Evolutionary conservation across 768 basidiomycete genomes (phyloP), one percentile per base, ranked within the genome.

Genomic region (Grammothele lineata): DNA sequence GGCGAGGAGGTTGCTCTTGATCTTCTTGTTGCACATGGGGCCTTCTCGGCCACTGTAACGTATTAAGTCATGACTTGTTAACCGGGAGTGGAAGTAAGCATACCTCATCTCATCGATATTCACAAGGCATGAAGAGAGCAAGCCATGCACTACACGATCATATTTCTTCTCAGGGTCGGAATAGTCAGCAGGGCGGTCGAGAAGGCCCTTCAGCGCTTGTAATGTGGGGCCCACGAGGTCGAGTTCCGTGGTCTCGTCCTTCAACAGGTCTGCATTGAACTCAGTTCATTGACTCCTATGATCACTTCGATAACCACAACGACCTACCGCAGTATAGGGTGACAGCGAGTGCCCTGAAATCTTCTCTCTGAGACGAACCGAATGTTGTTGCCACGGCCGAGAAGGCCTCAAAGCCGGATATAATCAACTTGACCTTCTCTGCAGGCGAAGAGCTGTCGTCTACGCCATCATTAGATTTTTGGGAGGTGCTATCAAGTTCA

Each of bases 61-160:
- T n/a, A n/a, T n/a, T n/a, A n/a, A n/a, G n/a, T n/a, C n/a, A n/a
- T n/a, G n/a, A n/a, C n/a, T n/a, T n/a, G n/a, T n/a, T n/a, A n/a
- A n/a, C n/a, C n/a, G n/a, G n/a, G n/a, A n/a, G n/a, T n/a, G n/a
- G n/a, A n/a, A n/a, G n/a, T n/a, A n/a, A 14, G 66, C 82, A 50
- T 41, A 92, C 92, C 92, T 79, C 86, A 96, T 92, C 51, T 85
- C 88, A 58, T 97, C 94, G 19, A 97, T 75, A 59, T 95, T 88
- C 39, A 84, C 70, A 26, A 97, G 67, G 59, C 90, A 92, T 0
- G 85, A 76, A 0, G 91, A 94, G n/a, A 97, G 67, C 17, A 96
- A 65, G 17, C 89, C 88, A 59, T 95, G 87, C 0, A 89, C 66
- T 14, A 86, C 62, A 5, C 75, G 75, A 12, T 72, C 73, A 56